Conservation (phyloP, 2,329 filamentous ascomycete species). For the Falciphora oryzae region DNA sequence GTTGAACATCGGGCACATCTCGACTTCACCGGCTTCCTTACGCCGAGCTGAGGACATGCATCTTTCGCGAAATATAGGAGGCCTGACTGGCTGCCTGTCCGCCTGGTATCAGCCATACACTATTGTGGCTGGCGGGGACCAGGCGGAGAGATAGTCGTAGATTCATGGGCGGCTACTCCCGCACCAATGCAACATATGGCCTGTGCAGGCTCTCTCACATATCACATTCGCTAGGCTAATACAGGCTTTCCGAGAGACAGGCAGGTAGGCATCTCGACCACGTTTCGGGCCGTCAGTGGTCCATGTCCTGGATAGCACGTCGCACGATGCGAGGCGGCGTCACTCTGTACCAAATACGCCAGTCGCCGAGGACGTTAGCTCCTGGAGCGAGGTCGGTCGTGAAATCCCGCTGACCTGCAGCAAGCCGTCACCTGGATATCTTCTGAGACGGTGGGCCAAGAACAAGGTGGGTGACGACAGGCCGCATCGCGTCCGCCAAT, state of each 20-base stretch:
- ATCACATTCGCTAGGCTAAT: background rate
- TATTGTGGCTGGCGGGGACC: background rate
- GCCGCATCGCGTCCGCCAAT: background rate
- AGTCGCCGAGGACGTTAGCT: background rate
- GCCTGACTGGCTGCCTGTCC: background rate
- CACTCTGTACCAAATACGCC: background rate
- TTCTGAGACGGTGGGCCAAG: background rate
- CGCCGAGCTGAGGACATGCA: background rate
- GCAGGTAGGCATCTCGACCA: background rate
- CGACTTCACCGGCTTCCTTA: background rate
- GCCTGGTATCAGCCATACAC: background rate
- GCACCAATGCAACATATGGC: background rate
- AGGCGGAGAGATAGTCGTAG: background rate
- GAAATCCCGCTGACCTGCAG: background rate
- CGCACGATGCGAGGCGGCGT: background rate
- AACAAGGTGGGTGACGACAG: background rate
- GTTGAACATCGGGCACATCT: background rate
- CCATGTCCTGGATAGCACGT: background rate
- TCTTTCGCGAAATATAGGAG: background rate
- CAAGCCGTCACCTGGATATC: background rate
- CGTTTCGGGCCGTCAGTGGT: background rate
- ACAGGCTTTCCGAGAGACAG: background rate
- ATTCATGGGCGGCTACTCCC: background rate
- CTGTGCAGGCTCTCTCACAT: background rate
- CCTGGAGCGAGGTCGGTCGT: background rate